Evolutionary conservation across 1,284 basidiomycete genomes (phyloP).

Genomic region (Tremellales sp.): DNA sequence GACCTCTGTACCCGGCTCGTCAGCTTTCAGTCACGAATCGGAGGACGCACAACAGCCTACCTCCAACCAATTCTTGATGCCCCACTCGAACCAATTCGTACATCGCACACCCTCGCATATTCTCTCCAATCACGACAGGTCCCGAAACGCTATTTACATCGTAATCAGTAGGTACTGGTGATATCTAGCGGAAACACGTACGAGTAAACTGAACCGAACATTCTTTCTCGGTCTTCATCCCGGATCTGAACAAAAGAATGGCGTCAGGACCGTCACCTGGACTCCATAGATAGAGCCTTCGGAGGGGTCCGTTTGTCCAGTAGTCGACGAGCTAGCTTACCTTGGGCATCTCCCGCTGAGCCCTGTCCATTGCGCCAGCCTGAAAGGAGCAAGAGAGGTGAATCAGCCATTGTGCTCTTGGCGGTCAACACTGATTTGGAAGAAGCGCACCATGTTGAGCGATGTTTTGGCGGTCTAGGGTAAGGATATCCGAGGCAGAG

Average conservation of each 20-base stretch:
- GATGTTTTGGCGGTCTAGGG: too few relatives aligned
- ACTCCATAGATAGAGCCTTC: background rate
- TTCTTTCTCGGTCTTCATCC: slow-evolving; percentile 84
- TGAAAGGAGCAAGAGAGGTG: too few relatives aligned
- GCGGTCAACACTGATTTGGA: too few relatives aligned
- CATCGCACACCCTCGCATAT: slow-evolving; percentile 94
- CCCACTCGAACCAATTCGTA: slow-evolving; percentile 93
- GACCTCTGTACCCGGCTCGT: slow-evolving; percentile 63
- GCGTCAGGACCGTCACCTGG: slow-evolving; percentile 4
- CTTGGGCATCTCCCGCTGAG: slow-evolving; percentile 77
- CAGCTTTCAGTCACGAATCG: background rate
- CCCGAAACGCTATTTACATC: slow-evolving; percentile 70
- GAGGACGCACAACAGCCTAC: slow-evolving; percentile 59
- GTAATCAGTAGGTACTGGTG: background rate
- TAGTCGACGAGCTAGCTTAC: slow-evolving; percentile 21
- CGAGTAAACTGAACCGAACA: slow-evolving; percentile 79
- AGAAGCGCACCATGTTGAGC: too few relatives aligned
- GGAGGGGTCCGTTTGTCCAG: background rate
- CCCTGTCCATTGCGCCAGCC: slow-evolving; percentile 89
- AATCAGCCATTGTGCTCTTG: too few relatives aligned
- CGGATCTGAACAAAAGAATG: slow-evolving; percentile 53
- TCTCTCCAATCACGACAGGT: slow-evolving; percentile 94
- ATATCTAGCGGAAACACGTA: slow-evolving; percentile 14
- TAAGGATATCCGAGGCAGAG: too few relatives aligned
- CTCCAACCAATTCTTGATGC: slow-evolving; percentile 94